Evolutionary conservation across 139 green algal genomes (phyloP), one percentile per base, ranked within the genome.

Genomic region (Chlorella sp.): DNA sequence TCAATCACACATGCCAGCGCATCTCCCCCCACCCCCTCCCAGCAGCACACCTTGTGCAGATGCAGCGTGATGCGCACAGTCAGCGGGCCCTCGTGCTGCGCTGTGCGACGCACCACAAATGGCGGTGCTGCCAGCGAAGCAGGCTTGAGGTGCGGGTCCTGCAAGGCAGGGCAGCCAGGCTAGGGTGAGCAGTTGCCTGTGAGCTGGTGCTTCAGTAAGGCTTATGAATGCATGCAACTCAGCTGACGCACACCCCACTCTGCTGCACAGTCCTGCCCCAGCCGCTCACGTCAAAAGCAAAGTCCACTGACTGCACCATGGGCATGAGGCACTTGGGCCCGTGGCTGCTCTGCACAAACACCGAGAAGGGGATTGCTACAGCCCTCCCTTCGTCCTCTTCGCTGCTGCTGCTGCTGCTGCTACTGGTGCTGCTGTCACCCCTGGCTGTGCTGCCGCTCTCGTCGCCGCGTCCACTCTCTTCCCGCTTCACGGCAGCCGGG

Each of bases 281-380:
- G 28, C 13, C 6, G 13, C 64, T 13, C 44, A 81, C 81, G 63
- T 82, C 56, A 23, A 86, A 78, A 7, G n/a, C 44, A 72, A 88
- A 80, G 28, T 81, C 34, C 32, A 92, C 55, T 4, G 57, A 63
- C 70, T 88, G 30, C n/a, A 95, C 73, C 65, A 96, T 87, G 7
- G 93, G 93, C 82, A 95, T 47, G 0, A 88, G 84, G 78, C 90
- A 94, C 20, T 74, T 79, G 0, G 51, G 28, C 3, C 93, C 92
- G 72, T 94, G 90, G 41, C 74, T 55, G 78, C 89, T 95, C 51
- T 68, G 39, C 32, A 96, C 84, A 17, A 25, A 74, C 7, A 95
- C 57, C 0, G 64, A 85, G 39, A 93, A 89, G 38, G 38, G 39
- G 65, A 64, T 55, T 32, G n/a, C 25, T 2, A 21, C 51, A 23